phyloP scores from a whole-genome alignment of 441 rosid species.

The Adansonia madagascariensis region DNA sequence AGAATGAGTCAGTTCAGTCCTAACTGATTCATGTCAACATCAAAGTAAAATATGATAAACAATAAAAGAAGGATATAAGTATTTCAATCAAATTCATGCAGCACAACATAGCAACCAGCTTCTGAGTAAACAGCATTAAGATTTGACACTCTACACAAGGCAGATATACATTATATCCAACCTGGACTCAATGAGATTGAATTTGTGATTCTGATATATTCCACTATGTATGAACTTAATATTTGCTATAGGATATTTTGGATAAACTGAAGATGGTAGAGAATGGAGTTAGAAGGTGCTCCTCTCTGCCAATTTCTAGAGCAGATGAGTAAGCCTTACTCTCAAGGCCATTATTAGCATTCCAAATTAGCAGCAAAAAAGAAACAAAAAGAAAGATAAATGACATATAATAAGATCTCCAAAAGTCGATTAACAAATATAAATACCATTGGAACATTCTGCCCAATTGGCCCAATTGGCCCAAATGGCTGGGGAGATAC shows the following conservation, averaged over 20 bases:
- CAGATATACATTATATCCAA: constrained; percentile 1
- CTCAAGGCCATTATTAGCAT: not conserved
- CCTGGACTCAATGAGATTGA: not conserved
- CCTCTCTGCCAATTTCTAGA: constrained; percentile 5
- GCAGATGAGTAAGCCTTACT: not conserved
- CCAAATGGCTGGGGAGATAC: constrained; percentile 50
- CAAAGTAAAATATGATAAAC: not conserved
- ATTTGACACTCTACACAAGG: not conserved
- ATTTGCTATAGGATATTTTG: not conserved
- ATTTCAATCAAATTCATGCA: not conserved
- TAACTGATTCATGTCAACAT: too few species aligned
- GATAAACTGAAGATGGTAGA: not conserved
- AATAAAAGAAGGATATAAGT: not conserved
- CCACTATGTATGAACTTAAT: not conserved
- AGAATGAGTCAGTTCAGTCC: not conserved
- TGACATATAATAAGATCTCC: not conserved
- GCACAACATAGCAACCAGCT: not conserved
- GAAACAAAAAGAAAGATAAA: constrained; percentile 15
- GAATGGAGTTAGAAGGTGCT: constrained; percentile 1
- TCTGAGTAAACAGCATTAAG: not conserved
- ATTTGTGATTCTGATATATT: not conserved
- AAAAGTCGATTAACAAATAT: not conserved
- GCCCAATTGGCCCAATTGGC: constrained; percentile 59
- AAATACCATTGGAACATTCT: constrained; percentile 54
- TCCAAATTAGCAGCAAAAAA: not conserved